phyloP scores from a whole-genome alignment of 129 eudicot species.

The Centella asiatica region DNA sequence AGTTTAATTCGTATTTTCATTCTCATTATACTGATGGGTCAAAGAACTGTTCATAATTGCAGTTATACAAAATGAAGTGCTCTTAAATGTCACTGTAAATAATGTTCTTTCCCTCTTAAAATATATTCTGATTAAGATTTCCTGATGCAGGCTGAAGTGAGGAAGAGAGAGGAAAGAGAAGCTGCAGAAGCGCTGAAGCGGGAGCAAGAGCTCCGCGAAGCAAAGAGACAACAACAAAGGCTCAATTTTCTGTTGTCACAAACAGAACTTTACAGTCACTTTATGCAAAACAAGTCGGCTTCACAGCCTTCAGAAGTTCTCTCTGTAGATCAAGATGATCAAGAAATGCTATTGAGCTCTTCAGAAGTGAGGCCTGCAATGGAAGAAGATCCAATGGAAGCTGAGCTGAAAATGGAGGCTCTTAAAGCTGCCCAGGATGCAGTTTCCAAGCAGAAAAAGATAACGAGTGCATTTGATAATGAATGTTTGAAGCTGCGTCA shows the following conservation, averaged over 20 bases:
- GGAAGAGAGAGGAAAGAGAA: slow-evolving; percentile 95
- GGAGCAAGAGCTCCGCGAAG: slow-evolving; percentile 96
- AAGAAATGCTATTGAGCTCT: slow-evolving; percentile 26
- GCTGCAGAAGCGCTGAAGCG: slow-evolving; percentile 97
- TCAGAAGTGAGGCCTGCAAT: slow-evolving; percentile 33
- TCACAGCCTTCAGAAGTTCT: slow-evolving; percentile 44
- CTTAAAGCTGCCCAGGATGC: slow-evolving; percentile 98
- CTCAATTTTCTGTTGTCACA: slow-evolving; percentile 80
- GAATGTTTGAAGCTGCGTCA: slow-evolving; percentile 68
- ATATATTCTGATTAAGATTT: not conserved
- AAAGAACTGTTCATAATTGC: too few species aligned
- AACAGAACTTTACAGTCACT: slow-evolving; percentile 94
- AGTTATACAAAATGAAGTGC: too few species aligned
- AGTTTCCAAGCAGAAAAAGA: slow-evolving; percentile 78
- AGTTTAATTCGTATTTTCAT: too few species aligned
- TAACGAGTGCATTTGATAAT: slow-evolving; percentile 80
- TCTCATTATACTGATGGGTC: too few species aligned
- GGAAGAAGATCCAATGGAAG: slow-evolving; percentile 83
- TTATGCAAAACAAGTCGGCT: slow-evolving; percentile 84
- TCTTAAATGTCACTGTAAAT: too few species aligned
- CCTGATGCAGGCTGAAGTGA: slow-evolving; percentile 71
- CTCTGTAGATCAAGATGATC: slow-evolving; percentile 27
- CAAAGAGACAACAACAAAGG: slow-evolving; percentile 86
- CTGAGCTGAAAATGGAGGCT: slow-evolving; percentile 77
- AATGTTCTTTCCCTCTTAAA: too few species aligned